phyloP scores from a whole-genome alignment of 108 stramenopile species.

The Skeletonema tropicum region DNA sequence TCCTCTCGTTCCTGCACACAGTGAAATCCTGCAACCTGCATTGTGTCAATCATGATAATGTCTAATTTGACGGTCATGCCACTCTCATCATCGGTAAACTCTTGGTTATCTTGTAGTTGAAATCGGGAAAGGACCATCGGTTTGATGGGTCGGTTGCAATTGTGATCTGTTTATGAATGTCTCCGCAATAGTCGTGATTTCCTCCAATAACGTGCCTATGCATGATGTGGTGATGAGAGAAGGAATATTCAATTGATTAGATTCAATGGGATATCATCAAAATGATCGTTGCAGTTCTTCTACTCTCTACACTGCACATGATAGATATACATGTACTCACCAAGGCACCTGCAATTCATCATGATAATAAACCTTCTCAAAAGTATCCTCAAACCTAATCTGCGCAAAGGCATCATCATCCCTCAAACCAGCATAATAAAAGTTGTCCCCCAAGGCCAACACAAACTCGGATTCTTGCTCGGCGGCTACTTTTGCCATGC shows the following conservation, averaged over 20 bases:
- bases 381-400: conserved; percentile 44
- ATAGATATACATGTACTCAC: conserved; percentile 8
- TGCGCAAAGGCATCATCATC: conserved; percentile 8
- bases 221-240: not conserved
- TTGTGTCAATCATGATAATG: conserved; percentile 58
- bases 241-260: not conserved
- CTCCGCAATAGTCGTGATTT: conserved; percentile 61
- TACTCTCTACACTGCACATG: not conserved
- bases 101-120: conserved; percentile 30
- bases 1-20: not conserved
- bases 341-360: conserved; percentile 34
- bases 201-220: conserved; percentile 45
- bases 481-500: conserved; percentile 49
- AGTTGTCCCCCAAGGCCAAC: conserved; percentile 59
- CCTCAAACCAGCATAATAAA: conserved; percentile 45
- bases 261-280: too few relatives aligned
- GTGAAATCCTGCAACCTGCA: conserved; percentile 37
- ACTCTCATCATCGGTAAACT: conserved; percentile 13
- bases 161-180: conserved; percentile 42
- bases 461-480: conserved; percentile 31
- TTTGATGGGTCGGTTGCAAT: conserved; percentile 15
- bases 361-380: conserved; percentile 56
- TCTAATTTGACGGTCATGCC: conserved; percentile 25
- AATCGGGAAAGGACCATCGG: conserved; percentile 47
- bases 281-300: too few relatives aligned